phyloP scores from a whole-genome alignment of 2,329 filamentous ascomycete genomes.

The Neurospora sp. region DNA sequence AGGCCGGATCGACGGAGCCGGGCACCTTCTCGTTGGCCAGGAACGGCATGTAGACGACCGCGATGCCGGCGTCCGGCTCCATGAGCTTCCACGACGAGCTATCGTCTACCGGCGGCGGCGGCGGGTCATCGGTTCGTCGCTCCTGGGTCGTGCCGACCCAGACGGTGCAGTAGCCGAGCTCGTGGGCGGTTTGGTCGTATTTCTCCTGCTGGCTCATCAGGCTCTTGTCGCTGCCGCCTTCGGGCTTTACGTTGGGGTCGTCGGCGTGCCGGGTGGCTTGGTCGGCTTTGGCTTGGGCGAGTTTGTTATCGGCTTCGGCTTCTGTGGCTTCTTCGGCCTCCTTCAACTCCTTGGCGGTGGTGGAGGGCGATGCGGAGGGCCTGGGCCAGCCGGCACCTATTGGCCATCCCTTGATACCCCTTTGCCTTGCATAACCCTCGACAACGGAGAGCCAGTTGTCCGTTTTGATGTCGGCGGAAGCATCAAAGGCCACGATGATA shows the following conservation, averaged over 20 bases:
- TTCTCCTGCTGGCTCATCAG: slow-evolving; percentile 12
- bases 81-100: slow-evolving; percentile 60
- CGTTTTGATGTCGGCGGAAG: slow-evolving; percentile 82
- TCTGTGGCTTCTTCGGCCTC: slow-evolving; percentile 53
- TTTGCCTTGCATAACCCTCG: slow-evolving; percentile 84
- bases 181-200: slow-evolving; percentile 36
- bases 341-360: slow-evolving; percentile 56
- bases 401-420: slow-evolving; percentile 90
- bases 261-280: slow-evolving; percentile 28
- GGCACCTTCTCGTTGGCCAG: slow-evolving; percentile 67
- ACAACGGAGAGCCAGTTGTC: slow-evolving; percentile 95
- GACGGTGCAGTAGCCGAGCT: slow-evolving; percentile 83
- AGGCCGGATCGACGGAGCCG: slow-evolving; percentile 71
- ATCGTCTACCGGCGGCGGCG: slow-evolving; percentile 46
- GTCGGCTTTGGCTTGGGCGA: slow-evolving; percentile 48
- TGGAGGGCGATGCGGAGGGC: slow-evolving; percentile 42
- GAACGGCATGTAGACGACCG: slow-evolving; percentile 85
- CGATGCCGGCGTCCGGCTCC: slow-evolving; percentile 71
- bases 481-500: slow-evolving; percentile 85
- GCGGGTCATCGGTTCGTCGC: slow-evolving; percentile 47
- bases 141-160: slow-evolving; percentile 87
- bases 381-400: slow-evolving; percentile 90
- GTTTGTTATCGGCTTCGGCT: slow-evolving; percentile 51
- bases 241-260: slow-evolving; percentile 10
- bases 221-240: slow-evolving; percentile 3